Evolutionary conservation across 2,329 filamentous ascomycete species (phyloP).

Genomic region (Dichotomopilus funicola): DNA sequence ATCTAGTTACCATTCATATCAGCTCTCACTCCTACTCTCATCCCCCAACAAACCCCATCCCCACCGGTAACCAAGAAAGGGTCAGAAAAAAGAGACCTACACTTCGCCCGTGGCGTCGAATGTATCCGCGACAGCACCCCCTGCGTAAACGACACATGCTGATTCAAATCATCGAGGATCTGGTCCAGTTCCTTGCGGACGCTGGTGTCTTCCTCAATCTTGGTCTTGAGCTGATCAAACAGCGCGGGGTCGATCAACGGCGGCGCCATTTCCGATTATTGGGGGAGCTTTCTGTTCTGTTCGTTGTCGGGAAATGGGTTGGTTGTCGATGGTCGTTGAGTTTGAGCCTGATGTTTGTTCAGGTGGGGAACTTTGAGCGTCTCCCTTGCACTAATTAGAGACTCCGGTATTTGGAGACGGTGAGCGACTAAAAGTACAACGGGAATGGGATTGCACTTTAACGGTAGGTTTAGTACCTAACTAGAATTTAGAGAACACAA

Average conservation of each 20-base stretch:
- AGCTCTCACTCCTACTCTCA: background rate
- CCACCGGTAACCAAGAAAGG: background rate
- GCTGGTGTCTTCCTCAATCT: slow-evolving; percentile 79
- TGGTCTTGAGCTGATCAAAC: slow-evolving; percentile 79
- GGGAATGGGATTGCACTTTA: too few species aligned
- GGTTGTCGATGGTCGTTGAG: too few species aligned
- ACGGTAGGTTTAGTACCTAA: too few species aligned
- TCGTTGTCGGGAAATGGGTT: background rate
- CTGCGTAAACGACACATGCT: slow-evolving; percentile 73
- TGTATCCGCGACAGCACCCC: slow-evolving; percentile 84
- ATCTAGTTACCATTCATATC: slow-evolving; percentile 42
- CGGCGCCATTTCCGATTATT: slow-evolving; percentile 17
- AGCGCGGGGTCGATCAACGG: slow-evolving; percentile 70
- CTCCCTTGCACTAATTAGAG: too few species aligned
- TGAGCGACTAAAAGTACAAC: too few species aligned
- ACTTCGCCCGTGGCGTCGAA: slow-evolving; percentile 64
- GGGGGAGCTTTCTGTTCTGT: background rate
- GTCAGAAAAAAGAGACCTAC: slow-evolving; percentile 20
- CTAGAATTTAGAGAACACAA: too few species aligned
- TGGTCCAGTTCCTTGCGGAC: slow-evolving; percentile 79
- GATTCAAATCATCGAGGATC: slow-evolving; percentile 74
- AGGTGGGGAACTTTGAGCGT: too few species aligned
- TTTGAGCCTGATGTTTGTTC: too few species aligned
- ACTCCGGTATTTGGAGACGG: too few species aligned
- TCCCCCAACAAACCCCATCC: too few species aligned